These are phyloP conservation scores for Suillus subluteus DNA, from an alignment of 768 basidiomycete genomes.

Conservation along the genomic window DNA sequence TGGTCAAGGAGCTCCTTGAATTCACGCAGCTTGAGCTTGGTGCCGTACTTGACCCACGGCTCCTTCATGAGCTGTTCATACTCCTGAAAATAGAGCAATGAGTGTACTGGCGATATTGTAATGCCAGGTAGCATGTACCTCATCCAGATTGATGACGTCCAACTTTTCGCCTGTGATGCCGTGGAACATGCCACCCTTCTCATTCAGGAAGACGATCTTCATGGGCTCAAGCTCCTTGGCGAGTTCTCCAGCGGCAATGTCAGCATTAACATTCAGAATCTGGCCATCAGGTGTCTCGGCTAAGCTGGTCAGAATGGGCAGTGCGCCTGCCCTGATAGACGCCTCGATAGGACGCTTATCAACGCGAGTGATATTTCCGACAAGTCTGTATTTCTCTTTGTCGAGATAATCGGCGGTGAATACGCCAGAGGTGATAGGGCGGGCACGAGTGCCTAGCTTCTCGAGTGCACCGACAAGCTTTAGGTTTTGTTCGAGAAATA, in stretches of 20 bases:
- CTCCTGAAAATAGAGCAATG: constrained; percentile 54
- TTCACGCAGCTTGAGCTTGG: constrained; percentile 97
- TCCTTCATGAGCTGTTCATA: constrained; percentile 97
- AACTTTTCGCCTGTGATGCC: constrained; percentile 97
- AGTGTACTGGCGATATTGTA: constrained; percentile 6
- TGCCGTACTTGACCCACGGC: constrained; percentile 98
- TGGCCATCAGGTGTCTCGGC: constrained; percentile 97
- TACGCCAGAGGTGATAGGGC: constrained; percentile 97
- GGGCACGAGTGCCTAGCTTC: constrained; percentile 92
- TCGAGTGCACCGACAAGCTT: constrained; percentile 93
- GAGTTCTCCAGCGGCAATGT: constrained; percentile 97
- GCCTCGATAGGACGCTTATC: constrained; percentile 98
- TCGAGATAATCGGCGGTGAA: constrained; percentile 98
- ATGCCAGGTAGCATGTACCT: constrained; percentile 49
- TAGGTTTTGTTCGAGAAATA: constrained; percentile 97
- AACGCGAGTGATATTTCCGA: constrained; percentile 92
- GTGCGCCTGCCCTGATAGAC: constrained; percentile 91
- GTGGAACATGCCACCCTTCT: constrained; percentile 98
- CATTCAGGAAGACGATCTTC: constrained; percentile 98
- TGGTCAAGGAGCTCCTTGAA: constrained; percentile 99
- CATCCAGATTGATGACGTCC: constrained; percentile 95
- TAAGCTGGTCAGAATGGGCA: constrained; percentile 93
- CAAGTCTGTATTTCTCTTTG: constrained; percentile 91
- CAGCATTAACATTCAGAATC: constrained; percentile 98
- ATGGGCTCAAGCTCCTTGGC: constrained; percentile 97